Percentiles rank a stretch among this genome's conserved stretches.
Evolutionary conservation across 1,284 basidiomycete genomes (phyloP).

Genomic region (Coniferiporia sulphurascens): DNA sequence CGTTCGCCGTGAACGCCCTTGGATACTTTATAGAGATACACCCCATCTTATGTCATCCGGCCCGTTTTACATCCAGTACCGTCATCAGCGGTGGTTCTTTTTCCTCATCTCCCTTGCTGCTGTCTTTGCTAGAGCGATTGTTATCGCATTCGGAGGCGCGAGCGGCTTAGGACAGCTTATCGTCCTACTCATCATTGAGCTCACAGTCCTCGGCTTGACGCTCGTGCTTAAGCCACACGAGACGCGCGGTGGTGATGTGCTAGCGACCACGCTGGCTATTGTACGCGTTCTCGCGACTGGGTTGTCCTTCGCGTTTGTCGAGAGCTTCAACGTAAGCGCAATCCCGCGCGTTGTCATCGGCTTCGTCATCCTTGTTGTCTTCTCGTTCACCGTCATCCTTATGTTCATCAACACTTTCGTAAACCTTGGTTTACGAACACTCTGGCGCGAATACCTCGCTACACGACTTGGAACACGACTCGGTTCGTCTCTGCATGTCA

Average conservation of each 20-base stretch:
- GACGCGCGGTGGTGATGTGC: conserved; percentile 54
- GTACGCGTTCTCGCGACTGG: conserved; percentile 60
- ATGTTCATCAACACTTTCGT: conserved; percentile 56
- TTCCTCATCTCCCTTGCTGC: conserved; percentile 52
- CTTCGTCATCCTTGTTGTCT: conserved; percentile 28
- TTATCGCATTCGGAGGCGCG: conserved; percentile 66
- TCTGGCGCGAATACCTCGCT: conserved; percentile 23
- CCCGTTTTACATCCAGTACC: conserved; percentile 55
- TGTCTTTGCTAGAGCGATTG: conserved; percentile 59
- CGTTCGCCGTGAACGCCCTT: conserved; percentile 33
- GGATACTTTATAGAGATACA: conserved; percentile 34
- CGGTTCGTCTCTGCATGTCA: conserved; percentile 22
- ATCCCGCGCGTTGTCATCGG: conserved; percentile 66
- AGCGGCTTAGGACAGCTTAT: conserved; percentile 71
- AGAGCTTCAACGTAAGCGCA: conserved; percentile 51
- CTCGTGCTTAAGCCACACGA: conserved; percentile 52
- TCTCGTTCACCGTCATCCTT: conserved; percentile 53
- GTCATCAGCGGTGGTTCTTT: conserved; percentile 50
- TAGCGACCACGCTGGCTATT: conserved; percentile 59
- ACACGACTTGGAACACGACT: conserved; percentile 21
- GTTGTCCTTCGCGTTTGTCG: conserved; percentile 63
- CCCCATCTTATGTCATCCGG: conserved; percentile 35
- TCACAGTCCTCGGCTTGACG: conserved; percentile 50
- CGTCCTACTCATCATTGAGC: conserved; percentile 65
- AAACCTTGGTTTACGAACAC: conserved; percentile 34